Base-by-base conservation (phyloP, 345 rosid genomes). In the Combretum micranthum region DNA sequence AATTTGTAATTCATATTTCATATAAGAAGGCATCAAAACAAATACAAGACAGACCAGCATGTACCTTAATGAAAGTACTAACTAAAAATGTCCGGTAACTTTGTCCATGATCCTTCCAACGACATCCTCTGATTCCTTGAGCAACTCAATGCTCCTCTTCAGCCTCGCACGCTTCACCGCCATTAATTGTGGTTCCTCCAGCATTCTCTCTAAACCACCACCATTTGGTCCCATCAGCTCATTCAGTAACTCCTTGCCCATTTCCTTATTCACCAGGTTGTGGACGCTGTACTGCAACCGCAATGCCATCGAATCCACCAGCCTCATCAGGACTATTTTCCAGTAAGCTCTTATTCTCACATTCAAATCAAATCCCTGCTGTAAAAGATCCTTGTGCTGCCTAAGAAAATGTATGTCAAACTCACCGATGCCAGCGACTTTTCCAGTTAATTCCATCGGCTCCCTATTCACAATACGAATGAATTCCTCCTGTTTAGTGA, bases 321-420 rank as follows among this genome's bases (percentile, higher is more conserved):
- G n/a, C 64, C 80, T 67, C 61, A 56, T 57, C 25, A 64, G 42
- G 4, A 71, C 76, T 1, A 68, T 32, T 63, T 62, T 68, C 76
- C 76, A 75, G 42, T 71, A 75, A 3, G 73, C 62, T 9, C 16
- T 4, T 61, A 65, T 53, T 43, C 72, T 68, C 69, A 71, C 62
- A 42, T 59, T 71, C 47, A 68, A 17, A 54, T 71, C 76, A 11
- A 60, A 75, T 2, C 76, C 74, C 42, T 54, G 32, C 10, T 13
- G 21, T n/a, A 59, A 22, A 44, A 13, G 16, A 3, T 15, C 20
- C 25, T 5, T 14, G 12, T 54, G 13, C 16, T 9, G 11, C 45
- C 42, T 11, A 1, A 62, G 56, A 37, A 50, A 11, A 0, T 0
- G 23, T 5, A 59, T 23, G 15, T 19, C 12, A 16, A 70, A 60